These are phyloP conservation scores for Fagus crenata DNA, from an alignment of 306 rosid species.

Conservation along the genomic window DNA sequence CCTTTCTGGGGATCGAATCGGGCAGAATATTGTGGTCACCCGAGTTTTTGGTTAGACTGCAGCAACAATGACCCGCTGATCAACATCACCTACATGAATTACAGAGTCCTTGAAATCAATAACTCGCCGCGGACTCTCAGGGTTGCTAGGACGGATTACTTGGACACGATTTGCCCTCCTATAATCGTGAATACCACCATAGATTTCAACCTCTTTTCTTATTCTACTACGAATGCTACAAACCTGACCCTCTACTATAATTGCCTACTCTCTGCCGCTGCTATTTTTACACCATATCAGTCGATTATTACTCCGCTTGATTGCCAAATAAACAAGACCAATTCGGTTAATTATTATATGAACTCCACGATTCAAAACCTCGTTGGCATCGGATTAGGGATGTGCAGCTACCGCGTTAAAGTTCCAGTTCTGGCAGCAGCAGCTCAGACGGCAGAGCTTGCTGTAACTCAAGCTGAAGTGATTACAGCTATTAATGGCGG, in stretches of 20 bases:
- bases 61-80: conserved; percentile 26
- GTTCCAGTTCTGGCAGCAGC: conserved; percentile 36
- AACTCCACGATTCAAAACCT: too few relatives aligned
- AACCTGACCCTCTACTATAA: too few relatives aligned
- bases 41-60: conserved; percentile 47
- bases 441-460: not conserved
- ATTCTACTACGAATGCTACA: too few relatives aligned
- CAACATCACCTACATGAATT: conserved; percentile 20
- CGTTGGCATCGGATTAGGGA: too few relatives aligned
- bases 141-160: conserved; percentile 44
- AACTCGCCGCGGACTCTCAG: conserved; percentile 20
- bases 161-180: conserved; percentile 38
- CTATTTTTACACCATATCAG: too few relatives aligned
- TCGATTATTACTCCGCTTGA: too few relatives aligned
- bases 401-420: conserved; percentile 33
- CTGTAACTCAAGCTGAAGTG: conserved; percentile 25
- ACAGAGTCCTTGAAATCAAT: conserved; percentile 36
- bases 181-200: conserved; percentile 20
- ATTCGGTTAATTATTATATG: too few relatives aligned
- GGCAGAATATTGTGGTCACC: conserved; percentile 51
- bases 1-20: conserved; percentile 54
- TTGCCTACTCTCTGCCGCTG: too few relatives aligned
- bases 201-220: conserved; percentile 19
- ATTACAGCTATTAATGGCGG: conserved; percentile 41
- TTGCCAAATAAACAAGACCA: too few relatives aligned